Evolutionary conservation across 2,329 filamentous ascomycete genomes (phyloP).

Genomic region (Apiospora rasikravindrae): DNA sequence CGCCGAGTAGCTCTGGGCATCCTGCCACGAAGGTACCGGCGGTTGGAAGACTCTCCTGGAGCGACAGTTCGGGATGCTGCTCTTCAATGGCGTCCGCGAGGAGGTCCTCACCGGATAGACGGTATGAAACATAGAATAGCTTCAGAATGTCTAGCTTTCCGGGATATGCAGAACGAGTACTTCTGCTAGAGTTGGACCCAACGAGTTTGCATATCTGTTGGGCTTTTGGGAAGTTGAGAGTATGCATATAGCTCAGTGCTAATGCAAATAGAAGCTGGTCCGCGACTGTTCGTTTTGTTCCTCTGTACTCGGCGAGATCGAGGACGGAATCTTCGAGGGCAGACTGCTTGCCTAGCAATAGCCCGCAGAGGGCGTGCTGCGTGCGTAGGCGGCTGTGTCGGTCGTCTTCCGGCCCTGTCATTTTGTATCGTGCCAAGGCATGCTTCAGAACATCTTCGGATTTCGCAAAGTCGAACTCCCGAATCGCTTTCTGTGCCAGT

Average conservation of each 20-base stretch:
- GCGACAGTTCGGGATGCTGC: background rate
- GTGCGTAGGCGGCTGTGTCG: background rate
- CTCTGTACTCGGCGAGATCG: background rate
- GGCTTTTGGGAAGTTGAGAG: background rate
- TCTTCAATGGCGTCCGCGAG: background rate
- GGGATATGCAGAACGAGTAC: rapidly evolving
- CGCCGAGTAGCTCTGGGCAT: background rate
- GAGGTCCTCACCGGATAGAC: background rate
- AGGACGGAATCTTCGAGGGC: background rate
- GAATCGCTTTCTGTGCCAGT: background rate
- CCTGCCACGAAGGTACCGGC: background rate
- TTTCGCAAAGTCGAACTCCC: background rate
- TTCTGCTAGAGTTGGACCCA: background rate
- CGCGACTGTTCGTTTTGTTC: background rate
- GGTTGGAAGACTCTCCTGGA: background rate
- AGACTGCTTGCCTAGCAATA: background rate
- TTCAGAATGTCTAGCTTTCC: background rate
- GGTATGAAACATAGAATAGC: background rate
- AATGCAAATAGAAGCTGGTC: background rate
- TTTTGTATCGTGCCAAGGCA: background rate
- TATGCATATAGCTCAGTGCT: background rate
- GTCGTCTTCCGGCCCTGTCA: background rate
- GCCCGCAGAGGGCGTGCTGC: background rate
- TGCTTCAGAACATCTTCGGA: background rate
- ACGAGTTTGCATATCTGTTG: background rate